A percentile compares a stretch with the other conserved stretches of the same genome.
These are phyloP conservation scores for Cryptosporidium felis DNA, from an alignment of 169 alveolate genomes.

Conservation along the genomic window DNA sequence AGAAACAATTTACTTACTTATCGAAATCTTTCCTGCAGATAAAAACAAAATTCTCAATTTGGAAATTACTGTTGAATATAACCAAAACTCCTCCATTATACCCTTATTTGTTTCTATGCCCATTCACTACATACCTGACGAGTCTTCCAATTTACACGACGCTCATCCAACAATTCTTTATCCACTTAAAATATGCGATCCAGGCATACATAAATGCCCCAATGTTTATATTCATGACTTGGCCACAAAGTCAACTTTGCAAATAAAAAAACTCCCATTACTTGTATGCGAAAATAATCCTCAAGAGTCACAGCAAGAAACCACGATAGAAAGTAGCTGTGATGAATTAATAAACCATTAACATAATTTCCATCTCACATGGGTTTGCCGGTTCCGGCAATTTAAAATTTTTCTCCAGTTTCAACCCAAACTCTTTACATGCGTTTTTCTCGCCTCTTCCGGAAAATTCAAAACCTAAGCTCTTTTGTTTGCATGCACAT, in stretches of 20 bases:
- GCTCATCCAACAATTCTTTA: constrained; percentile 6
- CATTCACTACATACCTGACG: not conserved
- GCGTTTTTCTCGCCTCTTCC: too few relatives aligned
- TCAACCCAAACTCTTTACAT: too few relatives aligned
- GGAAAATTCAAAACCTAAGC: too few relatives aligned
- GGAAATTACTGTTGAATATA: constrained; percentile 21
- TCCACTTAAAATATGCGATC: constrained; percentile 63
- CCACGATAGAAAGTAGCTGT: too few relatives aligned
- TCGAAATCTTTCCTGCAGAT: not conserved
- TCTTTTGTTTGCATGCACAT: too few relatives aligned
- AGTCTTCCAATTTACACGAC: not conserved
- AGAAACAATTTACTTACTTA: constrained; percentile 18
- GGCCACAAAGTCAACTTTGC: constrained; percentile 4
- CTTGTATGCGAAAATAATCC: constrained; percentile 29
- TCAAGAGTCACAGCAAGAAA: not conserved
- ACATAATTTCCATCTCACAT: too few relatives aligned
- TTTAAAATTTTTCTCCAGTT: too few relatives aligned
- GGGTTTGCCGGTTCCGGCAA: too few relatives aligned
- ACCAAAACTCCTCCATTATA: constrained; percentile 3
- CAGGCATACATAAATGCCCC: constrained; percentile 68
- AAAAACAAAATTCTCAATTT: not conserved
- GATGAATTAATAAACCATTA: too few relatives aligned
- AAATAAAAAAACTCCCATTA: constrained; percentile 24
- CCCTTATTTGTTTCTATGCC: constrained; percentile 49
- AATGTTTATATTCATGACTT: constrained; percentile 29